Evolutionary conservation across 768 basidiomycete genomes (phyloP).

Genomic region (Lentinula aciculospora): DNA sequence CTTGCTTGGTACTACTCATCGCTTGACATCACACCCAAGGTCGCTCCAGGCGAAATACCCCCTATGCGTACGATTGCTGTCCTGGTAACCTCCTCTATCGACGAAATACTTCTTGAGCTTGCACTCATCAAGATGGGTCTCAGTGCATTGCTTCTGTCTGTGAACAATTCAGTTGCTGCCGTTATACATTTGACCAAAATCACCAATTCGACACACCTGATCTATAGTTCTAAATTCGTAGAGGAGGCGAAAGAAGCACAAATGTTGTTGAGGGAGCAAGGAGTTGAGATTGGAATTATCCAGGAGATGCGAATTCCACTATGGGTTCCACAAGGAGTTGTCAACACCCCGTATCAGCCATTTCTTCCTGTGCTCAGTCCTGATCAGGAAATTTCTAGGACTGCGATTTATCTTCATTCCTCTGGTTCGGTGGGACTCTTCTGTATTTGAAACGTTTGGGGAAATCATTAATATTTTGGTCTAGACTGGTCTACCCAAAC

Average conservation of each 20-base stretch:
- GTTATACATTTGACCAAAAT: conserved; percentile 34
- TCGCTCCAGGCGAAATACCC: conserved; percentile 18
- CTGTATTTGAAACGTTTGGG: not conserved
- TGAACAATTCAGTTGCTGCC: conserved; percentile 41
- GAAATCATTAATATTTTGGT: not conserved
- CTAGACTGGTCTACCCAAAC: conserved; percentile 44
- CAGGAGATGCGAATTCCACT: conserved; percentile 32
- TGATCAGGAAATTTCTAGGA: conserved; percentile 24
- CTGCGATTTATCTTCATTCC: conserved; percentile 37
- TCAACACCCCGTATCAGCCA: conserved; percentile 17
- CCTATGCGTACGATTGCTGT: conserved; percentile 29
- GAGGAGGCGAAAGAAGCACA: conserved; percentile 27
- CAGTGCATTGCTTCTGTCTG: conserved; percentile 30
- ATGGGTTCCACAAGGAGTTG: conserved; percentile 32
- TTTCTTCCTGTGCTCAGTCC: conserved; percentile 21
- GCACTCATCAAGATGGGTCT: conserved; percentile 35
- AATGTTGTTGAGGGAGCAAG: conserved; percentile 16
- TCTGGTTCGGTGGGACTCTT: conserved; percentile 28
- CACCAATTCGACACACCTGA: conserved; percentile 30
- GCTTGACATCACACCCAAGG: conserved; percentile 18
- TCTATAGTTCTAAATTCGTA: conserved; percentile 32
- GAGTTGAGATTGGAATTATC: conserved; percentile 15
- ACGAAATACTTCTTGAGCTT: conserved; percentile 35
- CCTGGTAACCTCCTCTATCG: conserved; percentile 31
- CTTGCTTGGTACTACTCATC: conserved; percentile 22